These are phyloP conservation scores for Musa acuminata DNA, from an alignment of 176 grass and related monocot species.

Conservation along the genomic window DNA sequence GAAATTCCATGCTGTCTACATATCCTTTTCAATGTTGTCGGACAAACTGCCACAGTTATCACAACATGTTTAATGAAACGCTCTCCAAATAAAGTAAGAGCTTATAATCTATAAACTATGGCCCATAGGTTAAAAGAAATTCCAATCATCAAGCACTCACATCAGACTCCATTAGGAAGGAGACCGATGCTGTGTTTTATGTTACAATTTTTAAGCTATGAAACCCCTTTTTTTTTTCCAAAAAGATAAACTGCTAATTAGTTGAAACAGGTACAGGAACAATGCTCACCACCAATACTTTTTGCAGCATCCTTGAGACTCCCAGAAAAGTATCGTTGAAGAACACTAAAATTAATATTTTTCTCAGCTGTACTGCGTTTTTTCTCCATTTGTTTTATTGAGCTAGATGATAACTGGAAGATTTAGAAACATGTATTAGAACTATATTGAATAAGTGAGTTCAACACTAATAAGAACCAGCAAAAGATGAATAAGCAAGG, in stretches of 20 bases:
- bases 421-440: not conserved
- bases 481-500: not conserved
- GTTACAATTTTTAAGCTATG: no score
- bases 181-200: no score
- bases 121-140: no score
- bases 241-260: not conserved
- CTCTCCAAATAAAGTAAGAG: no score
- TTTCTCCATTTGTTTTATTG: conserved; percentile 16
- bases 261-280: not conserved
- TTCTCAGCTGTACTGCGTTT: conserved; percentile 30
- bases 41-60: conserved; percentile 38
- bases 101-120: no score
- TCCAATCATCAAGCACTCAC: no score
- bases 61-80: not conserved
- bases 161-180: no score
- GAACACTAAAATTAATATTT: conserved; percentile 37
- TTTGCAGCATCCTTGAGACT: conserved; percentile 67
- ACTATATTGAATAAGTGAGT: conserved; percentile 1
- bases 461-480: not conserved
- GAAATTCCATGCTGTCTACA: conserved; percentile 44
- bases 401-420: conserved; percentile 31
- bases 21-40: conserved; percentile 55
- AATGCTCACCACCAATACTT: conserved; percentile 47
- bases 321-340: conserved; percentile 48
- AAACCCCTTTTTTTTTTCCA: not conserved